These are phyloP conservation scores for Larix kaempferi DNA, from an alignment of 75 land plant species.

Conservation along the genomic window DNA sequence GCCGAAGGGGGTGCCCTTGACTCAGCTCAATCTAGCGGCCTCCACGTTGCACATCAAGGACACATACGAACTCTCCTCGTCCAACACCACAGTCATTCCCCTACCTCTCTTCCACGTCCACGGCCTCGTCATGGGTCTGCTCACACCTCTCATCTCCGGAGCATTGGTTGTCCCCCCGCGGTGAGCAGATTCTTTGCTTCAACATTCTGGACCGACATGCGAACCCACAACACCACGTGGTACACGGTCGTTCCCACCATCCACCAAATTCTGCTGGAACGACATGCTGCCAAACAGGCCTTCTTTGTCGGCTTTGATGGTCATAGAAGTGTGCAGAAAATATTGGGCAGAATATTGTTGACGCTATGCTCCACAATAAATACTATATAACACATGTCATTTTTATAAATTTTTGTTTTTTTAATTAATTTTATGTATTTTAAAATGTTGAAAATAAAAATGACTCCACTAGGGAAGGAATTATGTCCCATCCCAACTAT, in stretches of 20 bases:
- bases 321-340: too few relatives aligned
- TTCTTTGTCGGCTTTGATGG: too few relatives aligned
- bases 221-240: constrained; percentile 67
- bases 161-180: constrained; percentile 76
- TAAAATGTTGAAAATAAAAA: too few relatives aligned
- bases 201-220: constrained; percentile 90
- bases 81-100: constrained; percentile 77
- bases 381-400: too few relatives aligned
- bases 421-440: too few relatives aligned
- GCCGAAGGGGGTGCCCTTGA: constrained; percentile 94
- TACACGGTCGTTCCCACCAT: constrained; percentile 99
- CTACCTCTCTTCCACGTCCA: constrained; percentile 96
- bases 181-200: constrained; percentile 91
- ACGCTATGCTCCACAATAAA: too few relatives aligned
- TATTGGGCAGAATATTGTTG: too few relatives aligned
- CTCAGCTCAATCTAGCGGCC: constrained; percentile 77
- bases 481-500: too few relatives aligned
- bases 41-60: constrained; percentile 67
- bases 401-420: too few relatives aligned
- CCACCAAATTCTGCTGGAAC: constrained; percentile 88
- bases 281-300: constrained; percentile 50
- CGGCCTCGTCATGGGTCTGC: constrained; percentile 77
- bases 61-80: constrained; percentile 60
- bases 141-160: constrained; percentile 72
- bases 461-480: too few relatives aligned